Conservation (phyloP, 257 asterid species). For the Gardenia jasminoides region DNA sequence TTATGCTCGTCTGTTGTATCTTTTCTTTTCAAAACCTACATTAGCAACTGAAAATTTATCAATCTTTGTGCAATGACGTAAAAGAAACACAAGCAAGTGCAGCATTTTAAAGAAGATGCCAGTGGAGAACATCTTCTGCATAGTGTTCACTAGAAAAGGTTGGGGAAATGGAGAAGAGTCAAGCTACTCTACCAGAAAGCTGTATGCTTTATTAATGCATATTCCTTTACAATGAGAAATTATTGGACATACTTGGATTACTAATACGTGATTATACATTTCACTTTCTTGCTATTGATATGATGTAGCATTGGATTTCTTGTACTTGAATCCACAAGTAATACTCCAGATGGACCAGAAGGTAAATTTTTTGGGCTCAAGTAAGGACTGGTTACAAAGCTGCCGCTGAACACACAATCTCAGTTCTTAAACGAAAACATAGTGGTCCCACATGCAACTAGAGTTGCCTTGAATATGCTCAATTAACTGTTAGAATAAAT, state of each 20-base stretch:
- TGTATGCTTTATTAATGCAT: no score
- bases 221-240: background rate
- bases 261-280: background rate
- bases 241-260: background rate
- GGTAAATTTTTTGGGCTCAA: background rate
- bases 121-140: background rate
- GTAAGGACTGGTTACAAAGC: no score
- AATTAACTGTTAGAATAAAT: no score
- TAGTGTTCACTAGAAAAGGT: background rate
- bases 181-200: background rate
- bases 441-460: background rate
- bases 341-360: background rate
- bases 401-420: background rate
- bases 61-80: background rate
- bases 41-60: conserved; percentile 1
- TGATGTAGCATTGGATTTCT: no score
- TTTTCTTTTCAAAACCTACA: conserved; percentile 70
- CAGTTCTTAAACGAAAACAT: background rate
- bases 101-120: background rate
- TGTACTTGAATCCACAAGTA: background rate
- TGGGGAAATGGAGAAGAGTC: background rate
- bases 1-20: conserved; percentile 42
- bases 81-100: background rate
- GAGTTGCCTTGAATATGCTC: no score
- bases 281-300: no score